Percentiles rank a stretch among this genome's conserved stretches.
Conservation (phyloP, 1,139 yeast species). For the Candida smagusa region DNA sequence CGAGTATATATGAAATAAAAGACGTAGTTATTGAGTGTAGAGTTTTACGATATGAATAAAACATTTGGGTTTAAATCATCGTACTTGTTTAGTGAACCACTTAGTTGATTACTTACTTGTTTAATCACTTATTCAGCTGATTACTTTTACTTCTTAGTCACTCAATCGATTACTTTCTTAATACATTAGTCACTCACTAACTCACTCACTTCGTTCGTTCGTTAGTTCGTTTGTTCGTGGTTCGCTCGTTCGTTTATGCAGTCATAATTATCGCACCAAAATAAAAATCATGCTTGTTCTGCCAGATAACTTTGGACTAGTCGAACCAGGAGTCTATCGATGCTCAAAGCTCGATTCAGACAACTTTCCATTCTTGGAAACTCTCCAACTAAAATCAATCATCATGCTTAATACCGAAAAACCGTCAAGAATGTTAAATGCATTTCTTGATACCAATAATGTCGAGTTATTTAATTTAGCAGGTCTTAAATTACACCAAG, state of each 20-base stretch:
- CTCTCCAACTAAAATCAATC: conserved; percentile 55
- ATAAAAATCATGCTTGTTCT: conserved; percentile 60
- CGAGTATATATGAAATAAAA: background rate
- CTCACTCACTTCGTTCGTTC: background rate
- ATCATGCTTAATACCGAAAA: conserved; percentile 69
- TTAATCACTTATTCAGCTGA: no score
- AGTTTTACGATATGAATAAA: no score
- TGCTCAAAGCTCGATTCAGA: conserved; percentile 54
- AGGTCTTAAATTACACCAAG: conserved; percentile 38
- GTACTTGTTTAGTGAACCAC: background rate
- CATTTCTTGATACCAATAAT: conserved; percentile 42
- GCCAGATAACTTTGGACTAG: conserved; percentile 76
- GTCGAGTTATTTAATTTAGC: conserved; percentile 47
- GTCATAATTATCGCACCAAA: background rate
- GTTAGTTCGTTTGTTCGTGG: no score
- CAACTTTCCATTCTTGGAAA: conserved; percentile 64
- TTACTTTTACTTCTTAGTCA: no score
- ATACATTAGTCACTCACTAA: no score
- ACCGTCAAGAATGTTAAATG: conserved; percentile 53
- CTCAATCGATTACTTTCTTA: no score
- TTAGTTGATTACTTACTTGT: no score
- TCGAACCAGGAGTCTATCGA: conserved; percentile 67
- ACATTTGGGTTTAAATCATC: no score
- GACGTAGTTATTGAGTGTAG: background rate
- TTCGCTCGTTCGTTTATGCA: no score